Conservation (phyloP, 2,329 filamentous ascomycete species). For the Claviceps sp. region DNA sequence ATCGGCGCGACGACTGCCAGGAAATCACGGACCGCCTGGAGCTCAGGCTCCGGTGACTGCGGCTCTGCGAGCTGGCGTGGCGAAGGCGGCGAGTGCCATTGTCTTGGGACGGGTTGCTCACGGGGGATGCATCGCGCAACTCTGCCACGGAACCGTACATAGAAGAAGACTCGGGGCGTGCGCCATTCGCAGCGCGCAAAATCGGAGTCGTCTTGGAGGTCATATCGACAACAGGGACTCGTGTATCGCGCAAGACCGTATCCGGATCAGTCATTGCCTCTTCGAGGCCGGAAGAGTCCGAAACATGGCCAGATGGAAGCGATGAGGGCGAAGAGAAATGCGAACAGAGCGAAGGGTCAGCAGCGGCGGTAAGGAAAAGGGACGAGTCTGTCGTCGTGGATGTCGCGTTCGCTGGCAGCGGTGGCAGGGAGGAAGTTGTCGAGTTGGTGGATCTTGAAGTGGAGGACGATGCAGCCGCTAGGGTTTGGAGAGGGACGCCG, state of each 20-base stretch:
- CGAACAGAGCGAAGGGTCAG: slow-evolving; percentile 1
- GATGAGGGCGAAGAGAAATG: slow-evolving; percentile 6
- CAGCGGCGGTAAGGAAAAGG: neutral
- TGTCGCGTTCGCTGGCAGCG: slow-evolving; percentile 8
- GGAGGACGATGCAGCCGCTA: slow-evolving; percentile 12
- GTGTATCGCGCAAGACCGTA: slow-evolving; percentile 8
- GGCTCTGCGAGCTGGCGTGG: slow-evolving; percentile 19
- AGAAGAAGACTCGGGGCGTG: slow-evolving; percentile 14
- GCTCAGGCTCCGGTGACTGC: slow-evolving; percentile 14
- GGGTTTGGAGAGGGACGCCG: slow-evolving; percentile 19
- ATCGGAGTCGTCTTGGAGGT: slow-evolving; percentile 24
- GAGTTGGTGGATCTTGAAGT: slow-evolving; percentile 15
- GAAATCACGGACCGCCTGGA: slow-evolving; percentile 20
- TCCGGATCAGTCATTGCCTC: slow-evolving; percentile 15
- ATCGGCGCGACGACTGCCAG: slow-evolving; percentile 21
- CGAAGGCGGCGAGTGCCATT: slow-evolving; percentile 20
- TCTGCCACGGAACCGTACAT: slow-evolving; percentile 26
- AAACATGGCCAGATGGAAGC: slow-evolving; percentile 10
- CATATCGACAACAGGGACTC: slow-evolving; percentile 14
- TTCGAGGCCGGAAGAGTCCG: slow-evolving; percentile 8
- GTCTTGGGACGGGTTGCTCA: slow-evolving; percentile 19
- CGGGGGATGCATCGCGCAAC: slow-evolving; percentile 22
- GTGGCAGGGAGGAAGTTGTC: slow-evolving; percentile 7
- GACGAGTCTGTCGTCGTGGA: neutral
- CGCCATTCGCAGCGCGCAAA: slow-evolving; percentile 16